Base-by-base conservation (phyloP, 371 early-diverging fungal genomes). In the Actinomucor elegans region DNA sequence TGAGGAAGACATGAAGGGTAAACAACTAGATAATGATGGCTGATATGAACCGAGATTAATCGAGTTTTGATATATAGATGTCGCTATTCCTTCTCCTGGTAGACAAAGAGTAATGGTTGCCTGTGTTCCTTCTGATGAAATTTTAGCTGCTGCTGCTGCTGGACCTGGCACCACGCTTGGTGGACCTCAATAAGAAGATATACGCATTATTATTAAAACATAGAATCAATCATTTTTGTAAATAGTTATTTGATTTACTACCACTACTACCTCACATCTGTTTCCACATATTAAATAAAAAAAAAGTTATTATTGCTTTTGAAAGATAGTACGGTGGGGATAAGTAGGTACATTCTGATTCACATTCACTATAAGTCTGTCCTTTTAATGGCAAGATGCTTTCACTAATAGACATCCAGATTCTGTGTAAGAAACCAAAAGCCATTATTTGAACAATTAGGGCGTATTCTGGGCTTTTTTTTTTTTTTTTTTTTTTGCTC, bases 1-100 rank as follows among this genome's bases (percentile, higher is more conserved):
- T 34, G 77, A 76, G 48, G 77, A 76, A 46, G 73, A 77, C 5
- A 77, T 77, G 77, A 64, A 47, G 35, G 76, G 75, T 72, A 59
- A 35, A 28, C 5, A 23, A 15, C 41, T 9, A 18, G 23, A 12
- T 4, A 18, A 32, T n/a, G 34, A 3, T 17, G 36, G n/a, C n/a
- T n/a, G n/a, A n/a, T n/a, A n/a, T 10, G 31, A 28, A 15, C 12
- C 23, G 29, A 38, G 2, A 18, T 27, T 32, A 20, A 27, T 15
- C 3, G 15, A 24, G 15, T 32, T 17, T 9, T 41, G 29, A 23
- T 9, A 24, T 14, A 20, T 61, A 70, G 75, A 76, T 49, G 67
- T 69, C 33, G 66, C 37, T 41, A 45, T 60, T 20, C 49, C 57
- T 26, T 35, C 52, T 17, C 60, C 64, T 29, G 61, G 71, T 47